These are phyloP conservation scores for Torulaspora maleeae DNA, from an alignment of 805 yeast genomes.

Conservation along the genomic window DNA sequence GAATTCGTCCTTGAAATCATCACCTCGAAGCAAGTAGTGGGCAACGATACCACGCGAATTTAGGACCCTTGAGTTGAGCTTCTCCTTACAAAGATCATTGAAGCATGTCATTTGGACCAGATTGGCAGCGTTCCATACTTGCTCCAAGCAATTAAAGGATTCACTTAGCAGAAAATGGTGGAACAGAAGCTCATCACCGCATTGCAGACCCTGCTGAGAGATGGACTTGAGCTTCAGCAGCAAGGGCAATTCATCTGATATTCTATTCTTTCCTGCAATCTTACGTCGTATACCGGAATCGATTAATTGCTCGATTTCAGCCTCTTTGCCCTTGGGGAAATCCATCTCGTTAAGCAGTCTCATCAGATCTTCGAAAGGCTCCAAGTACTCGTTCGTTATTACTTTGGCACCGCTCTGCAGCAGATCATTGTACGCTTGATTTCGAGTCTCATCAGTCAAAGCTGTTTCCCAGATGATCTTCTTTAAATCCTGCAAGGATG, in stretches of 20 bases:
- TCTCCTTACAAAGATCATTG: conserved; percentile 27
- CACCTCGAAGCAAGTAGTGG: conserved; percentile 27
- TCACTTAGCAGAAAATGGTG: conserved; percentile 29
- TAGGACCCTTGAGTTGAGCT: conserved; percentile 30
- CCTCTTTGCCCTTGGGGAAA: conserved; percentile 31
- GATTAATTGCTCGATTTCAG: conserved; percentile 29
- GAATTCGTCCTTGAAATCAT: conserved; percentile 34
- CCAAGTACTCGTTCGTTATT: conserved; percentile 30
- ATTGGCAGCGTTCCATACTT: conserved; percentile 34
- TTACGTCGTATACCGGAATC: conserved; percentile 18
- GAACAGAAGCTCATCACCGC: conserved; percentile 37
- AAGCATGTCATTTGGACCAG: conserved; percentile 34
- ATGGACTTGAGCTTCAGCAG: conserved; percentile 37
- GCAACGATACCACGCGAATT: conserved; percentile 36
- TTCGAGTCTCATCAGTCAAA: conserved; percentile 23
- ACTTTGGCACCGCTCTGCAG: conserved; percentile 25
- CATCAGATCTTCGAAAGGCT: conserved; percentile 39
- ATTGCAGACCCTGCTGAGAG: conserved; percentile 35
- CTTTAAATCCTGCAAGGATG: conserved; percentile 24
- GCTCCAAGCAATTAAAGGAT: conserved; percentile 17
- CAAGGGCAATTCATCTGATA: conserved; percentile 25
- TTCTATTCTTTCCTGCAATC: conserved; percentile 13
- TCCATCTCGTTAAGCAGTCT: conserved; percentile 31
- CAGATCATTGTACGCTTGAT: conserved; percentile 21
- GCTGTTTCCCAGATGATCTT: conserved; percentile 34